A percentile compares a stretch with the other conserved stretches of the same genome.
These are phyloP conservation scores for Lotus japonicus DNA, from an alignment of 306 rosid species.

Conservation along the genomic window DNA sequence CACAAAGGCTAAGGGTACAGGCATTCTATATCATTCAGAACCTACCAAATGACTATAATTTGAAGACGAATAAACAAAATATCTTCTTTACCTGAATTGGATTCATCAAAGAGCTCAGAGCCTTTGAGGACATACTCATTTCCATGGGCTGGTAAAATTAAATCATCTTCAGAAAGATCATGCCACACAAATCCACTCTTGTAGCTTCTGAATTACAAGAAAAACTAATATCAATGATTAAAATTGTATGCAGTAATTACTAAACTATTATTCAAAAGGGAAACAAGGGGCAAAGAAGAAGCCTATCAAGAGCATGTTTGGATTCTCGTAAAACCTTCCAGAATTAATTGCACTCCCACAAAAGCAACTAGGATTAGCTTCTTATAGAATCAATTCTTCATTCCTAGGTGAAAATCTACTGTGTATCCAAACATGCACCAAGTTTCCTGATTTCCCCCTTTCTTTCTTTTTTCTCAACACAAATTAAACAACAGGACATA, in stretches of 20 bases:
- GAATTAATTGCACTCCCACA: too few relatives aligned
- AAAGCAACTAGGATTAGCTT: too few relatives aligned
- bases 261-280: background rate
- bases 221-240: background rate
- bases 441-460: background rate
- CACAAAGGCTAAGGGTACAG: conserved; percentile 2
- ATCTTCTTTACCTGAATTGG: conserved; percentile 58
- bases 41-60: background rate
- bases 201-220: conserved; percentile 70
- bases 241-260: background rate
- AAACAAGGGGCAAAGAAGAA: background rate
- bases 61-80: conserved; percentile 8
- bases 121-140: conserved; percentile 95
- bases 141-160: conserved; percentile 87
- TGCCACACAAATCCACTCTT: conserved; percentile 96
- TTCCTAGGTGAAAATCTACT: too few relatives aligned
- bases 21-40: background rate
- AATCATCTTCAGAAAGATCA: conserved; percentile 84
- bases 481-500: conserved; percentile 16
- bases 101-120: conserved; percentile 94
- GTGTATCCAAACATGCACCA: too few relatives aligned
- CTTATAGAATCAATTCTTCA: too few relatives aligned
- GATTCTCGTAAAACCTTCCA: too few relatives aligned
- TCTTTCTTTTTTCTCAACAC: background rate
- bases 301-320: background rate